phyloP scores from a whole-genome alignment of 176 grass and related monocot genomes.

The Neostapfia colusana region DNA sequence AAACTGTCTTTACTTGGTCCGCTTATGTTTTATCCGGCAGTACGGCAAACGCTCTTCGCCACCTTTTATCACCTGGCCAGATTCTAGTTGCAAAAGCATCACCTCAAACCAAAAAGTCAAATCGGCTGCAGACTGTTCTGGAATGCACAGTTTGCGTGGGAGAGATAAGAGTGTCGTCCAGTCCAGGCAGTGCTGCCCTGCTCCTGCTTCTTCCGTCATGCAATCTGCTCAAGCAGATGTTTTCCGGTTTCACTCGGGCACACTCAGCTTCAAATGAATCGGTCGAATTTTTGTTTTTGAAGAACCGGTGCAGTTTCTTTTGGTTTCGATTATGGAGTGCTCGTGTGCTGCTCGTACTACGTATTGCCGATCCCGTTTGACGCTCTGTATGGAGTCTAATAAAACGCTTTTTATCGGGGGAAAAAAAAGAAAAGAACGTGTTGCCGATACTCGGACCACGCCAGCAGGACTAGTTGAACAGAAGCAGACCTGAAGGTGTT shows the following conservation, averaged over 20 bases:
- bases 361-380: background rate
- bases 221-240: background rate
- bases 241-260: background rate
- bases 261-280: background rate
- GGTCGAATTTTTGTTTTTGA: background rate
- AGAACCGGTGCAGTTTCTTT: background rate
- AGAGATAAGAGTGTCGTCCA: background rate
- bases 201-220: background rate
- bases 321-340: too few species aligned
- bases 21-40: background rate
- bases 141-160: background rate
- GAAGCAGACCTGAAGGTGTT: slow-evolving; percentile 61
- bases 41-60: background rate
- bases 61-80: background rate
- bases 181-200: background rate
- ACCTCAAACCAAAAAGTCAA: background rate
- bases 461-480: background rate
- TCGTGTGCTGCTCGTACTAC: background rate
- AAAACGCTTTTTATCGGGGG: too few species aligned
- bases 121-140: background rate
- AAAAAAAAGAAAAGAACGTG: too few species aligned
- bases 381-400: too few species aligned
- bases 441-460: background rate
- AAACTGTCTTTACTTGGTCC: background rate
- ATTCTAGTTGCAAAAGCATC: background rate